A percentile compares a stretch with the other conserved stretches of the same genome.
phyloP scores from a whole-genome alignment of 257 asterid species.

The Linaria vulgaris region DNA sequence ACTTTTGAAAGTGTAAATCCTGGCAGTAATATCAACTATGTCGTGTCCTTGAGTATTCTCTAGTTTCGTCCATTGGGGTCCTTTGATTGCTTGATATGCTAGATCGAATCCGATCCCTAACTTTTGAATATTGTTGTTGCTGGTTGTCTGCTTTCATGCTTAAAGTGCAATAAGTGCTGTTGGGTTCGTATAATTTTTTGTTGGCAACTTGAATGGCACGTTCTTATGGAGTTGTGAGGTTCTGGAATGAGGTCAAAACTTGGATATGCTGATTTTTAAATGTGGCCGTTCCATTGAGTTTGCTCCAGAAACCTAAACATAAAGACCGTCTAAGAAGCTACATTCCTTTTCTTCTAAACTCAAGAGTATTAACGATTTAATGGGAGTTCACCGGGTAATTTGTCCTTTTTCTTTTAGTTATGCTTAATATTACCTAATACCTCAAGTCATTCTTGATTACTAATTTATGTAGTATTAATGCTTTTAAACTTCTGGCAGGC shows the following conservation, averaged over 20 bases:
- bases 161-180: slow-evolving; percentile 46
- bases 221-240: slow-evolving; percentile 37
- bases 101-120: slow-evolving; percentile 37
- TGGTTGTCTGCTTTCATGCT: slow-evolving; percentile 63
- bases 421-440: slow-evolving; percentile 23
- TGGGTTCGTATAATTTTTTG: slow-evolving; percentile 47
- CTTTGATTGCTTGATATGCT: slow-evolving; percentile 49
- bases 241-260: slow-evolving; percentile 35
- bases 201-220: slow-evolving; percentile 38
- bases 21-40: slow-evolving; percentile 52
- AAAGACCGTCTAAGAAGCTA: slow-evolving; percentile 41
- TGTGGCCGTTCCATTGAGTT: slow-evolving; percentile 34
- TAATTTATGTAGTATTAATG: slow-evolving; percentile 42
- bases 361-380: slow-evolving; percentile 34
- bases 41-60: slow-evolving; percentile 56
- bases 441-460: slow-evolving; percentile 15
- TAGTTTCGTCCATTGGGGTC: slow-evolving; percentile 43
- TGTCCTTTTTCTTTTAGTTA: slow-evolving; percentile 28
- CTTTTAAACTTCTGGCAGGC: slow-evolving; percentile 74
- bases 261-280: slow-evolving; percentile 28
- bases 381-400: slow-evolving; percentile 52
- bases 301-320: slow-evolving; percentile 37
- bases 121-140: slow-evolving; percentile 61
- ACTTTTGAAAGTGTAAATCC: slow-evolving; percentile 47
- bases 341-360: slow-evolving; percentile 37